Evolutionary conservation across 495 filamentous ascomycete genomes (phyloP).

Genomic region (Neurospora tetrasperma): DNA sequence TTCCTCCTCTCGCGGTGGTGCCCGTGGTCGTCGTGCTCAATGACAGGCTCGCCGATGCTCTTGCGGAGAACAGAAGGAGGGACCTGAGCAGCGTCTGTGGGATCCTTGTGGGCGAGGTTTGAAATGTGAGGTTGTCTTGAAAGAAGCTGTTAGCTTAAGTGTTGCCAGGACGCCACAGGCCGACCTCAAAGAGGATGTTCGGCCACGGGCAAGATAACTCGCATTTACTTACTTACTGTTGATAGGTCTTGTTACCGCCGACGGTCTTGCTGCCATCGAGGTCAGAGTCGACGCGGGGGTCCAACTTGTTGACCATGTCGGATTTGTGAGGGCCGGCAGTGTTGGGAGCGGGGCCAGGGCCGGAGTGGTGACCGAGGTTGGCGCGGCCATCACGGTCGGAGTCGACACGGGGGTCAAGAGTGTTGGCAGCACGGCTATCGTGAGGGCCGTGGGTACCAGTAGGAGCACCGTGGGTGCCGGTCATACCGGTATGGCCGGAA

Average conservation of each 20-base stretch:
- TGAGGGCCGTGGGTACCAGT: slow-evolving; percentile 34
- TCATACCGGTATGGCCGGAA: slow-evolving; percentile 22
- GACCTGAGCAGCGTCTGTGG: slow-evolving; percentile 38
- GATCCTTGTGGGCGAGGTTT: slow-evolving; percentile 20
- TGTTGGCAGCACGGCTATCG: slow-evolving; percentile 44
- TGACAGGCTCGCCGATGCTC: slow-evolving; percentile 27
- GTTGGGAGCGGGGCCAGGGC: slow-evolving; percentile 30
- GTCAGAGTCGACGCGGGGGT: slow-evolving; percentile 45
- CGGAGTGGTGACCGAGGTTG: slow-evolving; percentile 8
- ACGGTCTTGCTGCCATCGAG: slow-evolving; percentile 35
- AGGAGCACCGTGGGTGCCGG: slow-evolving; percentile 18
- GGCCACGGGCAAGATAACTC: neutral
- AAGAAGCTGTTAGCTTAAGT: neutral
- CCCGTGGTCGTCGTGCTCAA: slow-evolving; percentile 26
- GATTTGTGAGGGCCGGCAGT: slow-evolving; percentile 45
- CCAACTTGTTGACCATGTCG: slow-evolving; percentile 42
- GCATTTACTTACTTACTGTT: slow-evolving; percentile 33
- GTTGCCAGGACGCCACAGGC: slow-evolving; percentile 2
- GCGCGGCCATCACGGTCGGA: slow-evolving; percentile 32
- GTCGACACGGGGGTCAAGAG: slow-evolving; percentile 40
- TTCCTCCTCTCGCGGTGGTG: slow-evolving; percentile 30
- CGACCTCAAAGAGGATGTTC: neutral
- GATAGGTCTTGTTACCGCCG: slow-evolving; percentile 35
- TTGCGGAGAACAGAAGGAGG: slow-evolving; percentile 33
- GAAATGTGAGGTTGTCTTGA: neutral